Conservation (phyloP, 2,329 filamentous ascomycete species). For the Gliomastix tumulicola region DNA sequence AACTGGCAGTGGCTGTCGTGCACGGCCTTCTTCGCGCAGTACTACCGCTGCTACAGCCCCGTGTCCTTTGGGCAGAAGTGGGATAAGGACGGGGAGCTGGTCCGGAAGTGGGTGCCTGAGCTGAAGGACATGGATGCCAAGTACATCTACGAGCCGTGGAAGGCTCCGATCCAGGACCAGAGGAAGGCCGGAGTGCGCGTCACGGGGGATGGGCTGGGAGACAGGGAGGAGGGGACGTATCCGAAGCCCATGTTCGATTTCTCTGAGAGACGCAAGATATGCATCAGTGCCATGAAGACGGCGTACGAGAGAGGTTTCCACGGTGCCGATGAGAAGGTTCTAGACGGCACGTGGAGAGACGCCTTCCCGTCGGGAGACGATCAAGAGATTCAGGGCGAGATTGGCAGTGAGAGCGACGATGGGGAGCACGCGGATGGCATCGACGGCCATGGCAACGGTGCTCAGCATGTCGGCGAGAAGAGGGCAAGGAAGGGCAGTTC, state of each 20-base stretch:
- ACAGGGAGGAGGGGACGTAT: slow-evolving; percentile 44
- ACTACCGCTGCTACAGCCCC: slow-evolving; percentile 64
- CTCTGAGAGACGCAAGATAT: slow-evolving; percentile 49
- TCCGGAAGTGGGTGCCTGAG: slow-evolving; percentile 62
- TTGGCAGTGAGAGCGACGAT: slow-evolving; percentile 21
- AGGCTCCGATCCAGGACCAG: slow-evolving; percentile 60
- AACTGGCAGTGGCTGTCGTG: slow-evolving; percentile 78
- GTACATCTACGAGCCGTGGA: slow-evolving; percentile 77
- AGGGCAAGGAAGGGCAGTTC: slow-evolving; percentile 1
- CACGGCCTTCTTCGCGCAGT: slow-evolving; percentile 68
- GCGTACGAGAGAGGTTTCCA: slow-evolving; percentile 60
- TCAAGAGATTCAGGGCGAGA: slow-evolving; percentile 31
- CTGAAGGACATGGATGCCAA: slow-evolving; percentile 54
- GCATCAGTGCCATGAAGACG: slow-evolving; percentile 62
- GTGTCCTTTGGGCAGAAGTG: slow-evolving; percentile 69
- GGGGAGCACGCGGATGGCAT: slow-evolving; percentile 23
- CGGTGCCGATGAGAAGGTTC: slow-evolving; percentile 54
- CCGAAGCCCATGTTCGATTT: slow-evolving; percentile 78
- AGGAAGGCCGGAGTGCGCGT: slow-evolving; percentile 60
- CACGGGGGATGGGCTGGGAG: slow-evolving; percentile 41
- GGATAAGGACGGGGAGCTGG: slow-evolving; percentile 61
- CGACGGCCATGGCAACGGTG: slow-evolving; percentile 8
- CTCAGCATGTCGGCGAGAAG: slow-evolving; percentile 2
- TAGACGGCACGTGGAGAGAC: slow-evolving; percentile 50
- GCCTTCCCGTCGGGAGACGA: slow-evolving; percentile 30